Evolutionary conservation across 345 rosid species (phyloP), one percentile per base, ranked within the genome.

Genomic region (Cardiospermum halicacabum): DNA sequence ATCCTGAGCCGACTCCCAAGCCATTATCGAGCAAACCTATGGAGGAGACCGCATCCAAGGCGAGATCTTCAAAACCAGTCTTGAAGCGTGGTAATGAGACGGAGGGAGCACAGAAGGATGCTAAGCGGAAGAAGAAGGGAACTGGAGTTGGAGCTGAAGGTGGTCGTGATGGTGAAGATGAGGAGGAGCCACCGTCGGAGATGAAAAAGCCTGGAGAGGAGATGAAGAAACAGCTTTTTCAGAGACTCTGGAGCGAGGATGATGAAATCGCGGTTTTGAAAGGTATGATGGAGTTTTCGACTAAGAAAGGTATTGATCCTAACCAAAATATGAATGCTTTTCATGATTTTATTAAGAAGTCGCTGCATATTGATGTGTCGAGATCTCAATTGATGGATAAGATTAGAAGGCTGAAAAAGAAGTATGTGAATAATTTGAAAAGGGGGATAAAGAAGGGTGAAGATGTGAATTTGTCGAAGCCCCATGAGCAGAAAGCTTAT

Each of bases 251-350:
- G 74, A 81, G 81, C 24, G 84, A 82, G 69, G 75, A 72, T 0
- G 84, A 84, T 62, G 89, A 80, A 47, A 66, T 81, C n/a, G 80
- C 75, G 0, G 53, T 84, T 39, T 55, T 84, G 30, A 70, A 74
- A 64, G 89, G 86, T 9, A 37, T 81, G 27, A 65, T 72, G 11
- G 82, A 77, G 9, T 84, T 65, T 37, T 58, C 60, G 0, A 61
- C 72, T 10, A 77, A 66, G 5, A 79, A 69, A 58, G 82, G 85
- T 3, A 12, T 28, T 4, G 70, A 79, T 25, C 81, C 83, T 2
- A 27, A 58, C 1, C 70, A 70, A 21, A 82, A 75, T 19, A 77
- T 73, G 73, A 74, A 61, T 36, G 74, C 74, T 0, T 84, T 81
- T 19, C 59, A 62, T 19, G 80, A 77, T 40, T 78, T 59, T 31